phyloP scores from a whole-genome alignment of 2,329 filamentous ascomycete genomes.

The Ilyonectria sp. region DNA sequence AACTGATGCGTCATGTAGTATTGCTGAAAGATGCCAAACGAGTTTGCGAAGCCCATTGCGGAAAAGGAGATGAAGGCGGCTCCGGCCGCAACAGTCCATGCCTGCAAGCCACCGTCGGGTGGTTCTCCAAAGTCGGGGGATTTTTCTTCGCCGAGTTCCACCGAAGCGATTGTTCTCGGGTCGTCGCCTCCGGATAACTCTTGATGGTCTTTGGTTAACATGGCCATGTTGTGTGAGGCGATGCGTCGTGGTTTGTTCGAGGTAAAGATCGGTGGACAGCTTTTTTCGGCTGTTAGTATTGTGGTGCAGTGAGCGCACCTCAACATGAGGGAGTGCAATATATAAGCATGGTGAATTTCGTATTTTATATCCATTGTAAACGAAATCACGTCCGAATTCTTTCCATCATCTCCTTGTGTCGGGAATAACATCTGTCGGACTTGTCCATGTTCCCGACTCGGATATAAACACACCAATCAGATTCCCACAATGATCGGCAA shows the following conservation, averaged over 20 bases:
- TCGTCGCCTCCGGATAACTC: neutral
- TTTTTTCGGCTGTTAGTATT: neutral
- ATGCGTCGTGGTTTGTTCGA: neutral
- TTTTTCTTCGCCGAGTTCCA: neutral
- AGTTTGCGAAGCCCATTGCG: constrained; percentile 59
- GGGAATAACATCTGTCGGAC: constrained; percentile 12
- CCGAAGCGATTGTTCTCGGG: accelerated
- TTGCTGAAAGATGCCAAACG: constrained; percentile 61
- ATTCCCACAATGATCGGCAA: constrained; percentile 23
- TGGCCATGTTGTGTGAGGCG: neutral
- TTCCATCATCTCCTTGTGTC: neutral
- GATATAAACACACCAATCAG: constrained; percentile 7
- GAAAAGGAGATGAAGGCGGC: constrained; percentile 56
- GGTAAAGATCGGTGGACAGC: neutral
- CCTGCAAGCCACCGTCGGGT: constrained; percentile 54
- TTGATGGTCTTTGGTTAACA: neutral
- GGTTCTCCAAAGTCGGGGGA: neutral
- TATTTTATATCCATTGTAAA: constrained; percentile 10
- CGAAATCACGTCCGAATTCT: neutral
- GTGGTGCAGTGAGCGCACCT: neutral
- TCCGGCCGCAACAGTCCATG: constrained; percentile 59
- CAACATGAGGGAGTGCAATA: neutral
- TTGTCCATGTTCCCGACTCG: constrained; percentile 15
- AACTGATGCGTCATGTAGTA: constrained; percentile 60
- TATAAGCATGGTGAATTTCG: neutral